Evolutionary conservation across 495 filamentous ascomycete genomes (phyloP), one percentile per base, ranked within the genome.

Genomic region (Pseudotulostoma volvatum): DNA sequence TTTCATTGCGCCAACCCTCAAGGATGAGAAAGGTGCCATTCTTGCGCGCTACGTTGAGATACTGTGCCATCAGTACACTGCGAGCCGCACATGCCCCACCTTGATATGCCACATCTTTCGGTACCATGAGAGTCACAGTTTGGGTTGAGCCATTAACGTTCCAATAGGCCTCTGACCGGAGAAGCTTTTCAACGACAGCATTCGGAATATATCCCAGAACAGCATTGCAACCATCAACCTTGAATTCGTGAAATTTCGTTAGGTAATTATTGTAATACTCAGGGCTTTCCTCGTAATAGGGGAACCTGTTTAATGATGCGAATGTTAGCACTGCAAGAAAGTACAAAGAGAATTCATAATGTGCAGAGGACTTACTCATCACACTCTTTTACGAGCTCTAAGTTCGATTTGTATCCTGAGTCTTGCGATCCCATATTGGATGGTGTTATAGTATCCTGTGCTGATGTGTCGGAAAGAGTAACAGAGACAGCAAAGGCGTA

Each of bases 1-100:
- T 59, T 60, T 97, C 90, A 46, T 87, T 60, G 30, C 92, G 68
- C 90, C 90, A 97, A 43, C n/a, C n/a, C n/a, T n/a, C n/a, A n/a
- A n/a, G n/a, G n/a, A n/a, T n/a, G n/a, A n/a, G n/a, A n/a, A n/a
- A n/a, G n/a, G n/a, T n/a, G n/a, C n/a, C n/a, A n/a, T n/a, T n/a
- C n/a, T n/a, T n/a, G n/a, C n/a, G n/a, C 84, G 84, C 84, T 45
- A 75, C 68, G 1, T 57, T 49, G 23, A 77, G 66, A 3, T 81
- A 76, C 30, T 57, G 48, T 0, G 60, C 68, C 3, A 92, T 67
- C 16, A 68, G 57, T 2, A 55, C 52, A 33, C 66, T 81, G 46
- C 87, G 76, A 43, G 72, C 68, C 25, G 55, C 54, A 19, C 71
- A 65, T n/a, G n/a, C n/a, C n/a, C n/a, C n/a, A n/a, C n/a, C n/a